These are phyloP conservation scores for Colletotrichum coccodes DNA, from an alignment of 2,329 filamentous ascomycete species.

Conservation along the genomic window DNA sequence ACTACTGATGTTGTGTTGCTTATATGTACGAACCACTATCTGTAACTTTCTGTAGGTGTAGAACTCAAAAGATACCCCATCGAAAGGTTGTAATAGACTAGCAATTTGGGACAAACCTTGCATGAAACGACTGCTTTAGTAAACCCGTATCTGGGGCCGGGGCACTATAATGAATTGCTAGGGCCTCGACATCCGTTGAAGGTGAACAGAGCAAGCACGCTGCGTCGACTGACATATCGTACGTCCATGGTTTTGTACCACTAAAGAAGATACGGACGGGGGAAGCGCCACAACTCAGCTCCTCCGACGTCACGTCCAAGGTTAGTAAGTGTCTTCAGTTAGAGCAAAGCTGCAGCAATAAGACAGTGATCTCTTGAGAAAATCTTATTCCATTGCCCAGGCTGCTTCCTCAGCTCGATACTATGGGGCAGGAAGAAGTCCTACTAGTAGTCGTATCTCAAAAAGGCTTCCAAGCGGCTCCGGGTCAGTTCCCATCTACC, in stretches of 20 bases:
- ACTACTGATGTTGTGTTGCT: not conserved
- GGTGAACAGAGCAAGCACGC: no score
- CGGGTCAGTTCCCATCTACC: not conserved
- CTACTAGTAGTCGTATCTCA: not conserved
- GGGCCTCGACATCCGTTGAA: no score
- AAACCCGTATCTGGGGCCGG: no score
- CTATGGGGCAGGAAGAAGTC: not conserved
- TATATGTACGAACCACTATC: constrained; percentile 8
- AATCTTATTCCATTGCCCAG: not conserved
- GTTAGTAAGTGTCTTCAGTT: no score
- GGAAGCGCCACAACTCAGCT: no score
- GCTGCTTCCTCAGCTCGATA: not conserved
- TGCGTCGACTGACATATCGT: no score
- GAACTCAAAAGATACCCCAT: constrained; percentile 15
- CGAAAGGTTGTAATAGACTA: not conserved
- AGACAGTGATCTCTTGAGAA: not conserved
- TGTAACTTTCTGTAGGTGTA: not conserved
- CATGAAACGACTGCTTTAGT: no score
- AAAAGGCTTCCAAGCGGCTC: not conserved
- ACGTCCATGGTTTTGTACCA: no score
- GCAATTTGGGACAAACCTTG: not conserved
- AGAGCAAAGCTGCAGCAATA: no score
- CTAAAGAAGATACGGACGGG: no score
- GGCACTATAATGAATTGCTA: no score
- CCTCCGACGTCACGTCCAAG: no score